These are phyloP conservation scores for Diutina sp. DNA, from an alignment of 1,139 yeast species.

Conservation along the genomic window DNA sequence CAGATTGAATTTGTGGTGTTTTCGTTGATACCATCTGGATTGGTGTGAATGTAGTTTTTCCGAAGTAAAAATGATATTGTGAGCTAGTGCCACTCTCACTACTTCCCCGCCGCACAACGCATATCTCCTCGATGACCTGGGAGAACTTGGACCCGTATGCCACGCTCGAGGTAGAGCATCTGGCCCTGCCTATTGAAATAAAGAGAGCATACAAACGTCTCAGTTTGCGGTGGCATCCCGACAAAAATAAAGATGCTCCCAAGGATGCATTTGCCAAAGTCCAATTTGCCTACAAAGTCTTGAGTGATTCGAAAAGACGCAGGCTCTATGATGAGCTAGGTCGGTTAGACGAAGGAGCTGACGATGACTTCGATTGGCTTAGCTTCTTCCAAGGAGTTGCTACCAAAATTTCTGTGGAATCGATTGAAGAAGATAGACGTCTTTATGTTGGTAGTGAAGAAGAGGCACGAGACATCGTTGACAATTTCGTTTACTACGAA, in stretches of 20 bases:
- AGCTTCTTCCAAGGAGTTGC: slow-evolving; percentile 49
- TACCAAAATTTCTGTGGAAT: slow-evolving; percentile 56
- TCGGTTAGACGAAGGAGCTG: slow-evolving; percentile 20
- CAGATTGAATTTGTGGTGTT: too few relatives aligned
- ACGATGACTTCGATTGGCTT: slow-evolving; percentile 44
- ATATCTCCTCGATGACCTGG: not conserved
- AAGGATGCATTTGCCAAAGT: slow-evolving; percentile 48
- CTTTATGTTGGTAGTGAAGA: slow-evolving; percentile 57
- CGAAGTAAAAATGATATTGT: not conserved
- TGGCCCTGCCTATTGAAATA: slow-evolving; percentile 40
- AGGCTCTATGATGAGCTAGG: slow-evolving; percentile 60
- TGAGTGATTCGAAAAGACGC: slow-evolving; percentile 46
- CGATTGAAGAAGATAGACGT: slow-evolving; percentile 57
- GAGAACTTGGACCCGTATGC: slow-evolving; percentile 55
- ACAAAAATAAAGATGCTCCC: slow-evolving; percentile 38
- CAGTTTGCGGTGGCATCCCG: slow-evolving; percentile 71
- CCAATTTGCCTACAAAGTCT: slow-evolving; percentile 64
- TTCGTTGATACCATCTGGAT: too few relatives aligned
- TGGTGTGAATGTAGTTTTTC: not conserved
- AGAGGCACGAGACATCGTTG: slow-evolving; percentile 52
- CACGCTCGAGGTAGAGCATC: slow-evolving; percentile 29
- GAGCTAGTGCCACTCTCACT: not conserved
- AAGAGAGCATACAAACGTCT: slow-evolving; percentile 61
- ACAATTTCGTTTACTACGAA: slow-evolving; percentile 42
- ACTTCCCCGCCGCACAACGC: not conserved